Evolutionary conservation across 2,329 filamentous ascomycete genomes (phyloP), one percentile per base, ranked within the genome.

Genomic region (Penicillium hordei): DNA sequence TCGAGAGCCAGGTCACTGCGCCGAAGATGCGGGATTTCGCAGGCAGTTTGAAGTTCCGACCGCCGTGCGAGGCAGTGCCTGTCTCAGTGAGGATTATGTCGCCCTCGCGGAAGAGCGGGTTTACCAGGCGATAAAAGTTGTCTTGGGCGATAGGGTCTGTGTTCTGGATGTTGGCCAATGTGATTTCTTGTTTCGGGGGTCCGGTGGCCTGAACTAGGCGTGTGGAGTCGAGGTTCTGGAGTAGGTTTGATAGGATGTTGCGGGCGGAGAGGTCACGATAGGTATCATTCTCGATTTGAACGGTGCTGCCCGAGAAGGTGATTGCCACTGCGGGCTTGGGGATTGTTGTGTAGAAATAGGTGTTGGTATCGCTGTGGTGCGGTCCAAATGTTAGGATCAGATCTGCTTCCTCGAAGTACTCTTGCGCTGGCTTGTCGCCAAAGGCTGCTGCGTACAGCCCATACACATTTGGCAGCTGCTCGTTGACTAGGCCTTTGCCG

Each of bases 221-320:
- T 43, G 82, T 73, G 31, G 82, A 77, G 48, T 82, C 83, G 50
- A 93, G 80, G 40, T 81, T 80, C 12, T 86, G 76, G 31, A 87
- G 82, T 23, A 96, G 74, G 71, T 90, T 90, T 59, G 81, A 82
- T 34, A 97, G 81, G 19, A 96, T 89, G 49, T 89, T 87, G 59
- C 86, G 86, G 87, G 94, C 93, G 59, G 86, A 82, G 9, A 94
- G 82, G 46, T 87, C 86, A 0, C 89, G 89, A 71, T 93, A 95
- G 64, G 89, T 86, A 0, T 89, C 90, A 74, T 91, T 91, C 52
- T 88, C 82, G 44, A 96, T 89, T 52, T 85, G 84, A 66, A 89
- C 86, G 64, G 86, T 83, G 59, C 84, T 86, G 70, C 86, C 89
- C 76, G 94, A 89, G 68, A 96, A 87, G 65, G 93, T 89, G 68